These are phyloP conservation scores for Trypanosoma theileri DNA, from an alignment of 208 protist species.

Conservation along the genomic window DNA sequence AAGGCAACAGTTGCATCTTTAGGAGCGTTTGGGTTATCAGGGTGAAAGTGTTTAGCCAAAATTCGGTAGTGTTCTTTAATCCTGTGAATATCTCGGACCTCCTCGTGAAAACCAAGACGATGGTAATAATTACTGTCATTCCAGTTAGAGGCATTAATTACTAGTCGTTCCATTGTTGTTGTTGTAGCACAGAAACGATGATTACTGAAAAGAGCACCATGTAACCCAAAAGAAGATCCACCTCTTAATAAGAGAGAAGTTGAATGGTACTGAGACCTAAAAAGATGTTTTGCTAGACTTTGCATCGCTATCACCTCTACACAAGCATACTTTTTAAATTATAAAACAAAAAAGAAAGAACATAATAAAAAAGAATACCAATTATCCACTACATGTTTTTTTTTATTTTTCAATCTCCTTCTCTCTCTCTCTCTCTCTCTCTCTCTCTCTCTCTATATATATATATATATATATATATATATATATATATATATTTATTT, in stretches of 20 bases:
- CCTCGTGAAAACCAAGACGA: slow-evolving; percentile 60
- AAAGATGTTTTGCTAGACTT: neutral
- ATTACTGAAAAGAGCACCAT: neutral
- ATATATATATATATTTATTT: too few relatives aligned
- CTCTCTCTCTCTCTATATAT: too few relatives aligned
- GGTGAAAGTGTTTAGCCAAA: slow-evolving; percentile 79
- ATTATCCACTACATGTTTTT: too few relatives aligned
- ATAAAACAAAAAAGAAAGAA: slow-evolving; percentile 10
- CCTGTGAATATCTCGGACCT: slow-evolving; percentile 37
- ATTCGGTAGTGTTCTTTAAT: slow-evolving; percentile 68
- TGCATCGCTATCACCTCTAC: slow-evolving; percentile 1
- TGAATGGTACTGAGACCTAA: neutral
- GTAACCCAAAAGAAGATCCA: neutral
- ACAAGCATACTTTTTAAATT: neutral
- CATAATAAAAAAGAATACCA: slow-evolving; percentile 1
- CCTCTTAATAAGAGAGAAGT: neutral
- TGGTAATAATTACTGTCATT: slow-evolving; percentile 44
- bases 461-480: too few relatives aligned
- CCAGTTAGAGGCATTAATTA: slow-evolving; percentile 46
- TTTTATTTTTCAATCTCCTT: too few relatives aligned
- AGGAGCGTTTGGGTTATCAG: slow-evolving; percentile 44
- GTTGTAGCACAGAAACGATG: slow-evolving; percentile 1
- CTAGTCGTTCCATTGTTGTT: slow-evolving; percentile 26
- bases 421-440: too few relatives aligned
- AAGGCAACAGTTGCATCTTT: slow-evolving; percentile 47